Conservation (phyloP, 345 rosid genomes). For the Erysimum cheiranthoides region DNA sequence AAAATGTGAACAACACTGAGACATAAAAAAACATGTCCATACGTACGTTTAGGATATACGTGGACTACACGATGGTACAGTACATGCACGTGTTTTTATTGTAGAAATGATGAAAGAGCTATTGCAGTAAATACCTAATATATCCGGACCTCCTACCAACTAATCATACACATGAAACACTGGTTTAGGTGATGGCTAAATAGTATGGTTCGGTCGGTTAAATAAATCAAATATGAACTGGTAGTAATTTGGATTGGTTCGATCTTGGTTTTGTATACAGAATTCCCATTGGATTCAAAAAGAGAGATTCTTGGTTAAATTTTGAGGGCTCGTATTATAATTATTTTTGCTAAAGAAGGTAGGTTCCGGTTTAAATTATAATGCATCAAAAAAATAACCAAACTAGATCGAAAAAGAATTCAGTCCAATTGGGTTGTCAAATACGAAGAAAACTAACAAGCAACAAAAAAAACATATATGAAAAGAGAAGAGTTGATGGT, state of each 20-base stretch:
- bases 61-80: not conserved
- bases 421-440: not conserved
- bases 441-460: not conserved
- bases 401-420: not conserved
- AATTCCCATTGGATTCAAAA: not conserved
- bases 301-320: not conserved
- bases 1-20: conserved; percentile 10
- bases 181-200: not conserved
- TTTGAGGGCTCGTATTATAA: not conserved
- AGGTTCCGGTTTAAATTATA: not conserved
- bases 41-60: not conserved
- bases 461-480: not conserved
- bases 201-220: not conserved
- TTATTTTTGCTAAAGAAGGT: not conserved
- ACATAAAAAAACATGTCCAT: too few species aligned
- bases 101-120: not conserved
- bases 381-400: not conserved
- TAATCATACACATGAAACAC: not conserved
- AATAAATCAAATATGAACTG: not conserved
- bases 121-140: not conserved
- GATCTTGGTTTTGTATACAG: not conserved
- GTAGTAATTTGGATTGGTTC: not conserved
- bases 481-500: not conserved
- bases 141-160: not conserved
- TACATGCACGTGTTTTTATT: conserved; percentile 4